Percentiles rank a stretch among this genome's conserved stretches.
phyloP scores from a whole-genome alignment of 371 early-diverging fungal genomes.

The Syncephalastrum monosporum region DNA sequence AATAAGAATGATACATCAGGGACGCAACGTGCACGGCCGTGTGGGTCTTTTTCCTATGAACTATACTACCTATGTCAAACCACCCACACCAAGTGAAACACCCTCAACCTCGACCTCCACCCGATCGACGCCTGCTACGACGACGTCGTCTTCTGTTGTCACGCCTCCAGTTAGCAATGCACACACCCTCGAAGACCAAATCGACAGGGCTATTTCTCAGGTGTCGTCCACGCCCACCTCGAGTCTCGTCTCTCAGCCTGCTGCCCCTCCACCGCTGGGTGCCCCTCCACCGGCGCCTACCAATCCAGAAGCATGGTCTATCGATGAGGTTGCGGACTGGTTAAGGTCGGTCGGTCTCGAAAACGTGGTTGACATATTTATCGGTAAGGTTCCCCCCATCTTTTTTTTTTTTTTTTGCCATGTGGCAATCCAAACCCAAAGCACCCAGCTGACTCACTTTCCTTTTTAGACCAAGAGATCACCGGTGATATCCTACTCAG shows the following conservation, averaged over 20 bases:
- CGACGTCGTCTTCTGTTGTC: constrained; percentile 5
- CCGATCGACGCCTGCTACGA: constrained; percentile 17
- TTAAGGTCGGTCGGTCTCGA: constrained; percentile 54
- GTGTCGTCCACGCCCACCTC: constrained; percentile 13
- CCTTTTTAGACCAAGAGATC: constrained; percentile 61
- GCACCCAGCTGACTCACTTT: too few relatives aligned
- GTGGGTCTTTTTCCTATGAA: constrained; percentile 79
- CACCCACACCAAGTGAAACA: constrained; percentile 22
- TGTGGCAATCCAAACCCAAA: too few relatives aligned
- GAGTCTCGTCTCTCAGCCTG: constrained; percentile 1
- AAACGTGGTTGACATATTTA: constrained; percentile 53
- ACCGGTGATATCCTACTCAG: constrained; percentile 68
- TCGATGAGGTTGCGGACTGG: constrained; percentile 46
- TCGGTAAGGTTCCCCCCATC: constrained; percentile 39
- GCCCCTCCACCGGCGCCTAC: constrained; percentile 1
- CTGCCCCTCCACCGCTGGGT: constrained; percentile 2
- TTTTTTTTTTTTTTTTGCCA: constrained; percentile 4
- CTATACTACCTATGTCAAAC: constrained; percentile 48
- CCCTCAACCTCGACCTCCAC: constrained; percentile 13
- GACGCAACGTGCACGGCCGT: constrained; percentile 60
- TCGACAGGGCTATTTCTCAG: constrained; percentile 28
- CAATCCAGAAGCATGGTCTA: constrained; percentile 38
- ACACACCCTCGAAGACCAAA: constrained; percentile 26
- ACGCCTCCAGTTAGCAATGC: constrained; percentile 16
- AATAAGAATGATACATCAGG: constrained; percentile 21